Base-by-base conservation (phyloP, 306 rosid species). In the Lablab purpureus region DNA sequence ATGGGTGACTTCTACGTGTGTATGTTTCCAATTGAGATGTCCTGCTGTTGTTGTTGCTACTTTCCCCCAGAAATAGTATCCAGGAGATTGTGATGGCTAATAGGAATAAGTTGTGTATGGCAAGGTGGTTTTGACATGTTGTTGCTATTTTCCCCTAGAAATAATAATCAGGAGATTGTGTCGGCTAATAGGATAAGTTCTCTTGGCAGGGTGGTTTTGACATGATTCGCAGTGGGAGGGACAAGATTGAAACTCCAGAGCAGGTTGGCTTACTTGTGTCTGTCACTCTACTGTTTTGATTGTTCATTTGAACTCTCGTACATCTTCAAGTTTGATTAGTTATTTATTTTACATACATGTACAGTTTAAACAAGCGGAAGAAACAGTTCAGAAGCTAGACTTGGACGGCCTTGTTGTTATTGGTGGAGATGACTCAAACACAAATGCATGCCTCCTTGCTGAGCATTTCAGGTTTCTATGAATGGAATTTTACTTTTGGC, bases 171-270 rank as follows among this genome's bases (percentile, higher is more conserved):
- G 30, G 63, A 36, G 80, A 69, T 72, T 43, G 50, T 77, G 56
- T 62, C 18, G 22, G 65, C 65, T 84, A 69, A 74, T 69, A 3
- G 25, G 47, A 41, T 22, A 10, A 41, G 60, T 84, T 87, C 79
- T 5, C 55, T 82, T 82, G 70, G 70, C 89, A 96, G 98, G 99
- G 99, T 76, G 99, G 99, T 41, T 96, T 96, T 85, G 99, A 96
- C 88, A 96, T 96, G 98, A 96, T 96, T 77, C 82, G 97, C 72
- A 96, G 99, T 80, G 99, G 99, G 81, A 90, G 99, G 86, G 99
- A 96, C 91, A 96, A 96, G 85, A 93, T 96, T 84, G 99, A 96
- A 89, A 93, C 99, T 63, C 98, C 98, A 30, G 98, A 93, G 79
- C 99, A 96, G 98, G 99, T 89, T 69, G 62, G 78, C 40, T 60